A percentile compares a stretch with the other conserved stretches of the same genome.
These are phyloP conservation scores for Tolypocladium ovalisporum DNA, from an alignment of 2,329 filamentous ascomycete species.

Conservation along the genomic window DNA sequence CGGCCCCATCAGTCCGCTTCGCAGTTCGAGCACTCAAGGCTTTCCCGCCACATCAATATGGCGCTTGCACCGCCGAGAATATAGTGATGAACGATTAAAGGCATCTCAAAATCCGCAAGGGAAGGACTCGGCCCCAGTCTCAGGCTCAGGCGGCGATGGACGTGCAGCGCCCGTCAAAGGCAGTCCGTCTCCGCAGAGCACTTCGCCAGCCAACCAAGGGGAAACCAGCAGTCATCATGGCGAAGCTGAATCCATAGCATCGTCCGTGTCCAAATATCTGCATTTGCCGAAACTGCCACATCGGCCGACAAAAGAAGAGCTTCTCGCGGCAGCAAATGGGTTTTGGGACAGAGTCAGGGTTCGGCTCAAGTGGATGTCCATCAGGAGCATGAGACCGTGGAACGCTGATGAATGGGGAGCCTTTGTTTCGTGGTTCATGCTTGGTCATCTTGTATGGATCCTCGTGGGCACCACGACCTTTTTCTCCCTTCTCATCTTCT, in stretches of 20 bases:
- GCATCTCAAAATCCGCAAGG: neutral
- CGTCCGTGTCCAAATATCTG: conserved; percentile 48
- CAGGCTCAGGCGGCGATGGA: neutral
- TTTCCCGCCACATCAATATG: neutral
- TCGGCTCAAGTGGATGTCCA: conserved; percentile 96
- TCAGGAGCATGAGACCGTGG: conserved; percentile 85
- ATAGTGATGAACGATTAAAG: neutral
- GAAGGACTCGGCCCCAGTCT: neutral
- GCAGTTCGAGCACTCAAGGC: neutral
- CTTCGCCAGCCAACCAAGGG: neutral
- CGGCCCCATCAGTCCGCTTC: neutral
- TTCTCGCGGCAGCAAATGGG: conserved; percentile 80
- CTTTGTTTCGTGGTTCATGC: conserved; percentile 84
- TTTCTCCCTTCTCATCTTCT: conserved; percentile 80
- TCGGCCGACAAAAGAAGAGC: conserved; percentile 84
- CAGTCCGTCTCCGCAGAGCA: neutral
- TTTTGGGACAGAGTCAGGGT: conserved; percentile 87
- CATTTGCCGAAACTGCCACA: conserved; percentile 64
- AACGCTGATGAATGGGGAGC: conserved; percentile 95
- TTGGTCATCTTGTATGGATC: conserved; percentile 91
- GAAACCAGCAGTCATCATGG: conserved; percentile 5
- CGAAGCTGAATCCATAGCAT: conserved; percentile 30
- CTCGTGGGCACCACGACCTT: conserved; percentile 96
- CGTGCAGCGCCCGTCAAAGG: neutral
- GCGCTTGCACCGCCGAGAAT: neutral